phyloP scores from a whole-genome alignment of 2,329 filamentous ascomycete genomes.

The Apiospora hydei region DNA sequence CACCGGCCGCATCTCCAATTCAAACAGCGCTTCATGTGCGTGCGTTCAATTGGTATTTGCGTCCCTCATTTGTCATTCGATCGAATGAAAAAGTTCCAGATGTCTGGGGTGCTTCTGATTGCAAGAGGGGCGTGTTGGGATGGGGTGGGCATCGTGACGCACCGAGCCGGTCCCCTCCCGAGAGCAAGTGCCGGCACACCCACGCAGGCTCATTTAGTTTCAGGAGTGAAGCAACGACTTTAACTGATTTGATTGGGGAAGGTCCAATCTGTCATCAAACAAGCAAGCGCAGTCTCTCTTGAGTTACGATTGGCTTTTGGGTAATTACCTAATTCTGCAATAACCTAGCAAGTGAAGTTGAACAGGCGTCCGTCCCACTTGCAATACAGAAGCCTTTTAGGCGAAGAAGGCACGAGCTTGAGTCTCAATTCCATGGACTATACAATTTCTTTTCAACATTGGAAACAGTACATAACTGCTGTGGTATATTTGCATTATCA shows the following conservation, averaged over 20 bases:
- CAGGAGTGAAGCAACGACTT: too few relatives aligned
- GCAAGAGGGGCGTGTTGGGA: not conserved
- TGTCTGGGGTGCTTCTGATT: not conserved
- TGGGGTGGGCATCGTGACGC: not conserved
- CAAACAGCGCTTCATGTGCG: not conserved
- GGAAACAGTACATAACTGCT: not conserved
- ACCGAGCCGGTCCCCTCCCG: not conserved
- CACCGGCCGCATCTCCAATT: not conserved
- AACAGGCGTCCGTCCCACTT: not conserved
- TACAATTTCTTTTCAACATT: not conserved
- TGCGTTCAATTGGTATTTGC: not conserved
- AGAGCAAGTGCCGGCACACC: not conserved
- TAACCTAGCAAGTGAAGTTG: not conserved
- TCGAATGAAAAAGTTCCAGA: not conserved
- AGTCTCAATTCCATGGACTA: not conserved
- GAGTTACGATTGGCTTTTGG: not conserved
- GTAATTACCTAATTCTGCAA: not conserved
- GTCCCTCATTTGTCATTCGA: conserved; percentile 1
- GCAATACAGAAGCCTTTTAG: not conserved
- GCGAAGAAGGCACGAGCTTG: not conserved
- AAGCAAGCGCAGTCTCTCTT: too few relatives aligned
- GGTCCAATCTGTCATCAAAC: not conserved
- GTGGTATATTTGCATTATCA: not conserved
- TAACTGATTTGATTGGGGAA: not conserved
- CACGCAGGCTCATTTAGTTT: not conserved